These are phyloP conservation scores for Mortierella sp. DNA, from an alignment of 371 early-diverging fungal species.

Conservation along the genomic window DNA sequence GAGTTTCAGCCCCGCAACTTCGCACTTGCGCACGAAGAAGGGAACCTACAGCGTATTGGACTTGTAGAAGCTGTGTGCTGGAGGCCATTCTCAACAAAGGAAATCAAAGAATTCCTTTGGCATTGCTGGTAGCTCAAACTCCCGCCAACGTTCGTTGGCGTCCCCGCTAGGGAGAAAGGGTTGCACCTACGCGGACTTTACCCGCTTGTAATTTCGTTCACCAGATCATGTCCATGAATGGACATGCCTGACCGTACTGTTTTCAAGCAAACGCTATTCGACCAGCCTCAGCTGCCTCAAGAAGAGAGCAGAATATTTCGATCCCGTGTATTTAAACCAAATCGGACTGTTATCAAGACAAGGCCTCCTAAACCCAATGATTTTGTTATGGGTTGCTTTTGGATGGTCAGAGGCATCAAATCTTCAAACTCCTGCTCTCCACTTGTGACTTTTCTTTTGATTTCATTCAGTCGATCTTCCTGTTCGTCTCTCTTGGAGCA, in stretches of 20 bases:
- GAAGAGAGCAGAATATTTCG: neutral
- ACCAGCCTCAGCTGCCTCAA: conserved; percentile 42
- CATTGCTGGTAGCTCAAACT: conserved; percentile 49
- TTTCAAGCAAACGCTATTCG: conserved; percentile 56
- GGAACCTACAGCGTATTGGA: conserved; percentile 52
- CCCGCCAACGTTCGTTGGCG: conserved; percentile 45
- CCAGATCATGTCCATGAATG: conserved; percentile 22
- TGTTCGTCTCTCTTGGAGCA: too few species aligned
- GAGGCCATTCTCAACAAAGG: conserved; percentile 47
- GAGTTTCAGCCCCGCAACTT: conserved; percentile 39
- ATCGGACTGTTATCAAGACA: too few species aligned
- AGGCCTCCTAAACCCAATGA: too few species aligned
- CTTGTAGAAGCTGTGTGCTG: conserved; percentile 54
- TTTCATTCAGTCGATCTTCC: too few species aligned
- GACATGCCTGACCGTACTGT: conserved; percentile 36
- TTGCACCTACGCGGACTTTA: conserved; percentile 53
- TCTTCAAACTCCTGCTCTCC: too few species aligned
- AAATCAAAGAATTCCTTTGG: conserved; percentile 8
- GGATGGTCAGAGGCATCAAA: too few species aligned
- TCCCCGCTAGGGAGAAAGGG: conserved; percentile 41
- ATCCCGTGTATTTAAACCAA: too few species aligned
- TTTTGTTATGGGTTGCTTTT: too few species aligned
- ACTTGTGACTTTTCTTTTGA: too few species aligned
- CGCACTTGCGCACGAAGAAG: neutral
- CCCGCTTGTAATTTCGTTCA: conserved; percentile 44